A percentile compares a stretch with the other conserved stretches of the same genome.
These are phyloP conservation scores for Avicennia marina DNA, from an alignment of 257 asterid genomes.

Conservation along the genomic window DNA sequence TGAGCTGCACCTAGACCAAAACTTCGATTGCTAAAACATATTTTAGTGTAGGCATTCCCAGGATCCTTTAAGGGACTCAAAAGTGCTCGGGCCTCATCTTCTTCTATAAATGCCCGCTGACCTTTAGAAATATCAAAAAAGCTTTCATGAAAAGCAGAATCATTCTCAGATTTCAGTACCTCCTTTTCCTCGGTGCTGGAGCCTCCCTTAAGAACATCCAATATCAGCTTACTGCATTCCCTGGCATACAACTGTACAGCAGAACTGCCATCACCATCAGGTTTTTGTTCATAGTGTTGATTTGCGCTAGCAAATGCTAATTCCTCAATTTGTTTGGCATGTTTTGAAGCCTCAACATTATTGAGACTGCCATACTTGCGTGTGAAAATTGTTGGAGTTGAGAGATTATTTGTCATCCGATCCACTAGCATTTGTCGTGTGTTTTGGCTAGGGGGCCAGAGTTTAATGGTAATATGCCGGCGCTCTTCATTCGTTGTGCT, in stretches of 20 bases:
- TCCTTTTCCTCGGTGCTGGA: constrained; percentile 7
- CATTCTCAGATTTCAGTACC: neutral
- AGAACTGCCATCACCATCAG: constrained; percentile 95
- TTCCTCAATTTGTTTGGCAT: constrained; percentile 72
- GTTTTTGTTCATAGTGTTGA: constrained; percentile 65
- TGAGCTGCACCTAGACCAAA: constrained; percentile 71
- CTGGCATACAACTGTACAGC: constrained; percentile 93
- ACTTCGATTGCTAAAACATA: constrained; percentile 93
- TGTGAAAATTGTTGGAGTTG: constrained; percentile 83
- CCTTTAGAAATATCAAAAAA: constrained; percentile 85
- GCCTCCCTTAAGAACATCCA: constrained; percentile 66
- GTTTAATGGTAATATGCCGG: constrained; percentile 67
- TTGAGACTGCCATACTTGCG: constrained; percentile 73
- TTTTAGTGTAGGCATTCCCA: constrained; percentile 61
- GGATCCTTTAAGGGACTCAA: constrained; percentile 64
- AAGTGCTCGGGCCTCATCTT: constrained; percentile 63
- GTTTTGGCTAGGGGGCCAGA: constrained; percentile 94
- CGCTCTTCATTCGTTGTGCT: constrained; percentile 47
- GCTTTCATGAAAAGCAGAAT: constrained; percentile 27
- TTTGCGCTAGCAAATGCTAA: constrained; percentile 58
- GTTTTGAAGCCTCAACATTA: constrained; percentile 49
- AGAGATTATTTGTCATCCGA: constrained; percentile 73
- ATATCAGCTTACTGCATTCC: constrained; percentile 82
- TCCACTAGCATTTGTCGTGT: constrained; percentile 76
- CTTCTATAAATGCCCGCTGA: constrained; percentile 72